phyloP scores from a whole-genome alignment of 2,329 filamentous ascomycete species.

The Monosporascus cannonballus region DNA sequence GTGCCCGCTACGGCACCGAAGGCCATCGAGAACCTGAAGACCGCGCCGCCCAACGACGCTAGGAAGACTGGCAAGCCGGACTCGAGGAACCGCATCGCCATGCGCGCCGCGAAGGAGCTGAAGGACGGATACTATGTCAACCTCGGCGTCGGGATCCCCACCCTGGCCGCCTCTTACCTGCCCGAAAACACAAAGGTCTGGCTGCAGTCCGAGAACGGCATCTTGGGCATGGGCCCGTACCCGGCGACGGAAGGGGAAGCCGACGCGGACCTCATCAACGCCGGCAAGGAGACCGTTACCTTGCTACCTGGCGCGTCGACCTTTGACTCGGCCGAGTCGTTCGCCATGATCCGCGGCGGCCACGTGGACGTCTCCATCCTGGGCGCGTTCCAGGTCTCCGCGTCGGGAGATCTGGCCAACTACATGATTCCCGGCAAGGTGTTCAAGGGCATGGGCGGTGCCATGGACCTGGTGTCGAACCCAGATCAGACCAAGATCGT shows the following conservation, averaged over 20 bases:
- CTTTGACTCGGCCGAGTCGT: constrained; percentile 77
- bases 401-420: constrained; percentile 74
- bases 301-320: constrained; percentile 68
- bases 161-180: constrained; percentile 73
- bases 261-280: constrained; percentile 78
- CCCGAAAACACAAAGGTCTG: constrained; percentile 65
- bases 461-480: constrained; percentile 69
- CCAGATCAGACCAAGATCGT: constrained; percentile 67
- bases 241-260: constrained; percentile 61
- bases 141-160: constrained; percentile 79
- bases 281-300: constrained; percentile 82
- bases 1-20: constrained; percentile 68
- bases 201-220: constrained; percentile 82
- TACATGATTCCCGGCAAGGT: constrained; percentile 89
- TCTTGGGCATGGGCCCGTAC: constrained; percentile 78
- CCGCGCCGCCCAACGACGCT: constrained; percentile 38
- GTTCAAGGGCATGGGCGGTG: constrained; percentile 81
- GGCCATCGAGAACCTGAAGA: constrained; percentile 63
- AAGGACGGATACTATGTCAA: constrained; percentile 78
- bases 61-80: constrained; percentile 40
- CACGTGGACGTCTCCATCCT: constrained; percentile 81
- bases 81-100: constrained; percentile 66
- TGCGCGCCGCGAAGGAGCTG: constrained; percentile 72
- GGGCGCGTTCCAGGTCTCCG: constrained; percentile 74
- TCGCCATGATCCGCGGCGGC: constrained; percentile 81